phyloP scores from a whole-genome alignment of 495 filamentous ascomycete genomes.

The Lasiosphaeria hispida region DNA sequence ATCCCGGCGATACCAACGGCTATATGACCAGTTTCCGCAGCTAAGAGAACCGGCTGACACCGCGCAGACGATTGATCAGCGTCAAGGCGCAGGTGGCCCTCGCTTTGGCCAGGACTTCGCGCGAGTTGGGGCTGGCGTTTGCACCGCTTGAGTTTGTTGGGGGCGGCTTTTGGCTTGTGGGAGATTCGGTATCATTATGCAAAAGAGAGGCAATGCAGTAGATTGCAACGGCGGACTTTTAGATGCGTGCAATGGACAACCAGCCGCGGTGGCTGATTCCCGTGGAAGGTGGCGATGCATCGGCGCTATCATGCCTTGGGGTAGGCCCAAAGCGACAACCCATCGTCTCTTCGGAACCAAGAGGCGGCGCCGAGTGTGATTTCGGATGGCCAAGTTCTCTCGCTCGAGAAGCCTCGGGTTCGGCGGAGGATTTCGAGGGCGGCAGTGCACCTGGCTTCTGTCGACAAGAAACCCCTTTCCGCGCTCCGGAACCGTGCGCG shows the following conservation, averaged over 20 bases:
- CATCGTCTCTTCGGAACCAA: too few species aligned
- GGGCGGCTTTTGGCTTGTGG: too few species aligned
- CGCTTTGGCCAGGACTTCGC: background rate
- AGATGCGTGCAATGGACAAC: background rate
- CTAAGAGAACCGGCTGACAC: background rate
- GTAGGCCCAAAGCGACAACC: too few species aligned
- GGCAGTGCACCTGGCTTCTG: background rate
- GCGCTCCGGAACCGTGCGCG: background rate
- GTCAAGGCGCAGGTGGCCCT: too few species aligned
- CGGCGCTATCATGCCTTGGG: too few species aligned
- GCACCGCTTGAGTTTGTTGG: too few species aligned
- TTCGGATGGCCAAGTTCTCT: slow-evolving; percentile 10
- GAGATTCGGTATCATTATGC: background rate
- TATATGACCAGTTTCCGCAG: slow-evolving; percentile 8
- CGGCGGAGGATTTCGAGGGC: slow-evolving; percentile 7
- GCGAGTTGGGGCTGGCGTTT: too few species aligned
- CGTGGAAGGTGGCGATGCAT: background rate
- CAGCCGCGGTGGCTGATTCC: background rate
- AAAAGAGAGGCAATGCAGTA: slow-evolving; percentile 8
- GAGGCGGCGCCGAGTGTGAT: too few species aligned
- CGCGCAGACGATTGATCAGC: background rate
- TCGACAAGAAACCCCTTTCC: too few species aligned
- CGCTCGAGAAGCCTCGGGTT: background rate
- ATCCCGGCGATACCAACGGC: slow-evolving; percentile 5
- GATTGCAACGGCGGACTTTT: slow-evolving; percentile 1